Evolutionary conservation across 2,329 filamentous ascomycete genomes (phyloP).

Genomic region (Aspergillus fischeri): DNA sequence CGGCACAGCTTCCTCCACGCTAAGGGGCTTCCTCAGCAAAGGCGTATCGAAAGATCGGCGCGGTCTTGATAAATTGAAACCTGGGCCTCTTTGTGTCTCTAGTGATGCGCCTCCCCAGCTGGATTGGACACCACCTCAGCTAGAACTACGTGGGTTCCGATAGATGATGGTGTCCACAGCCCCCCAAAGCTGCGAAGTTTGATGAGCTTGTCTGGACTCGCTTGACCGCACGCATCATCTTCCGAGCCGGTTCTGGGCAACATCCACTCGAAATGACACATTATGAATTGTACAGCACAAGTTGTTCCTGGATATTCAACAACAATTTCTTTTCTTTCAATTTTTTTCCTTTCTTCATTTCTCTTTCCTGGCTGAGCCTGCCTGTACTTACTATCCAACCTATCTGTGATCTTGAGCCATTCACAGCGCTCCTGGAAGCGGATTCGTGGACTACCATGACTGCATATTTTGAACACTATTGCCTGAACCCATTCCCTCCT

Average conservation of each 20-base stretch:
- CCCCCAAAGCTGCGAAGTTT: background rate
- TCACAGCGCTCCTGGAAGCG: background rate
- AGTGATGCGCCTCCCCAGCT: conserved; percentile 31
- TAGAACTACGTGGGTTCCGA: conserved; percentile 29
- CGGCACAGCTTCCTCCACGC: conserved; percentile 32
- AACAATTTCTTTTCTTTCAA: background rate
- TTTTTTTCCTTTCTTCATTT: background rate
- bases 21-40: conserved; percentile 32
- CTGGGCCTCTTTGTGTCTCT: conserved; percentile 26
- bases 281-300: background rate
- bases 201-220: background rate
- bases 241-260: background rate
- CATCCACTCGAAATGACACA: background rate
- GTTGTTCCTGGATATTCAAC: background rate
- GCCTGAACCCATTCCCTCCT: background rate
- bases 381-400: background rate
- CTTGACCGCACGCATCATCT: background rate
- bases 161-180: conserved; percentile 9
- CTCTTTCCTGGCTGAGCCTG: background rate
- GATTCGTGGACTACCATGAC: background rate
- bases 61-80: conserved; percentile 24
- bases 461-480: background rate
- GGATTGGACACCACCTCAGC: conserved; percentile 35
- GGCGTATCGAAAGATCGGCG: conserved; percentile 27
- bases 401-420: background rate